phyloP scores from a whole-genome alignment of 1,139 yeast genomes.

The Debaryomycetaceae sp. region DNA sequence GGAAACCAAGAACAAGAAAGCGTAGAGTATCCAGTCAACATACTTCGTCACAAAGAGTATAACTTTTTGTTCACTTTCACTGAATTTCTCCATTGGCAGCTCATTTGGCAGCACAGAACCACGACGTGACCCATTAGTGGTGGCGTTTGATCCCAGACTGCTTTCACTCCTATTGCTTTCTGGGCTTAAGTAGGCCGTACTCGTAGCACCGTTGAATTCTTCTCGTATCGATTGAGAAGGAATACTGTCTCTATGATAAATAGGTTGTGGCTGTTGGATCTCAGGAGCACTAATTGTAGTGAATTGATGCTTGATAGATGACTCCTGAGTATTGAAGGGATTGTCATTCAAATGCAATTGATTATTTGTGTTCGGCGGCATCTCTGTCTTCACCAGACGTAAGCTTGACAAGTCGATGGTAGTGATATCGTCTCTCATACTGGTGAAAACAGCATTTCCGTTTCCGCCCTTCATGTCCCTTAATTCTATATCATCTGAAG shows the following conservation, averaged over 20 bases:
- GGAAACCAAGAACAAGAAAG: constrained; percentile 46
- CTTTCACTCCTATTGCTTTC: not conserved
- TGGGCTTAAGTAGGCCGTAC: not conserved
- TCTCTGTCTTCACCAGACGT: constrained; percentile 10
- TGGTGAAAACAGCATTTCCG: constrained; percentile 14
- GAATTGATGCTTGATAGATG: not conserved
- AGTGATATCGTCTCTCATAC: constrained; percentile 37
- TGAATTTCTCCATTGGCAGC: not conserved
- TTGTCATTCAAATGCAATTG: constrained; percentile 11
- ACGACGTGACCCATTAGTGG: not conserved
- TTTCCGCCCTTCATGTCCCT: constrained; percentile 1
- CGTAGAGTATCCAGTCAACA: constrained; percentile 56
- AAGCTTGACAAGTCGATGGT: constrained; percentile 28
- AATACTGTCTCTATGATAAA: constrained; percentile 12
- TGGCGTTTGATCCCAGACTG: not conserved
- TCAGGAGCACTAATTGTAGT: constrained; percentile 4
- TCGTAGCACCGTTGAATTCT: not conserved
- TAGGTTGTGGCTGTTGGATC: constrained; percentile 17
- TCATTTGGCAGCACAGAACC: not conserved
- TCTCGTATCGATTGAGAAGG: not conserved
- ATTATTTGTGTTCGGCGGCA: constrained; percentile 7
- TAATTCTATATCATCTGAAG: constrained; percentile 17
- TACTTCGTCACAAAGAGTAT: constrained; percentile 41
- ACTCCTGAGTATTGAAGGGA: constrained; percentile 12
- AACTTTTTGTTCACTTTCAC: constrained; percentile 18